Evolutionary conservation across 345 rosid genomes (phyloP).

Genomic region (Hibiscus tridactylites): DNA sequence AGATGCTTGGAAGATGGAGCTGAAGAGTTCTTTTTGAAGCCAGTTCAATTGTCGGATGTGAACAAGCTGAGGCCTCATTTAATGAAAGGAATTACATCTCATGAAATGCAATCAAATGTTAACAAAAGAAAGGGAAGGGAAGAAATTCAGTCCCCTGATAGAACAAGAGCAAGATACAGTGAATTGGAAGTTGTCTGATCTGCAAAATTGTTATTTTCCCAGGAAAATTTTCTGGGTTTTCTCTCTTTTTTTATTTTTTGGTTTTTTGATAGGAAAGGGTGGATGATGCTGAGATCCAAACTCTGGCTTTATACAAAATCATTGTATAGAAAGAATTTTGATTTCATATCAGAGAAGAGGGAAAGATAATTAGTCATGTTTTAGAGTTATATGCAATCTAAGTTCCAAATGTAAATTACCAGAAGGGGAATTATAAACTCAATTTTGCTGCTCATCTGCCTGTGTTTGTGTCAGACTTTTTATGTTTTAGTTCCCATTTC

Average conservation of each 20-base stretch:
- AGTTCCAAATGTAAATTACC: constrained; percentile 1
- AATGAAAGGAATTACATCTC: constrained; percentile 29
- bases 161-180: constrained; percentile 28
- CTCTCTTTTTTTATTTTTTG: not conserved
- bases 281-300: not conserved
- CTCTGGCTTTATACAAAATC: not conserved
- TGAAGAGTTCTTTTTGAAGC: constrained; percentile 79
- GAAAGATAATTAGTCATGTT: not conserved
- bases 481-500: not conserved
- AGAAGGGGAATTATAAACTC: not conserved
- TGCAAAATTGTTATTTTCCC: not conserved
- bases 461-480: not conserved
- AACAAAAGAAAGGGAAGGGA: not conserved
- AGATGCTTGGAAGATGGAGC: constrained; percentile 93
- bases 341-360: not conserved
- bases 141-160: constrained; percentile 22
- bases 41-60: constrained; percentile 76
- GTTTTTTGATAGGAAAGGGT: not conserved
- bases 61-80: constrained; percentile 59
- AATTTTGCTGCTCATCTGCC: not conserved
- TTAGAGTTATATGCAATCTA: not conserved
- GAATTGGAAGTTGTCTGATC: constrained; percentile 11
- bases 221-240: not conserved
- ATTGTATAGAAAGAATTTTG: not conserved
- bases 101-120: not conserved